Evolutionary conservation across 441 rosid genomes (phyloP).

Genomic region (Manihot esculenta): DNA sequence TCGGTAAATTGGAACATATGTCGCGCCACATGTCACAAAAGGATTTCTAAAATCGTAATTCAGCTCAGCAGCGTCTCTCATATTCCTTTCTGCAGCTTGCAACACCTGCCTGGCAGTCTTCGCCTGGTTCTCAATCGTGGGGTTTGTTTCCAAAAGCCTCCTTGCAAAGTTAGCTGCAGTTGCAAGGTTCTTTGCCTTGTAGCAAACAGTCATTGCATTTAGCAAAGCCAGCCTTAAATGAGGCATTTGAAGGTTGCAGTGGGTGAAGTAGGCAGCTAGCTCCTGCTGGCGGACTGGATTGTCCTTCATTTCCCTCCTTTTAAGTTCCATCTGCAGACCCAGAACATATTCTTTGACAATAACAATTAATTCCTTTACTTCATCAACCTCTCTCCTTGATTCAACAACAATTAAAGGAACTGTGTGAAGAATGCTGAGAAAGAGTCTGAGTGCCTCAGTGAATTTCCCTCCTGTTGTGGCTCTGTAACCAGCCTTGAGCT

Average conservation of each 20-base stretch:
- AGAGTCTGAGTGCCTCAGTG: constrained; percentile 63
- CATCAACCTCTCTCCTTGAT: constrained; percentile 88
- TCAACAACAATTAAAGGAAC: constrained; percentile 85
- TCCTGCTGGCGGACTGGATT: constrained; percentile 71
- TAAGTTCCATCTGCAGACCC: constrained; percentile 73
- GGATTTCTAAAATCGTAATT: constrained; percentile 88
- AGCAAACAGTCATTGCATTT: constrained; percentile 75
- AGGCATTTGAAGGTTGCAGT: constrained; percentile 75
- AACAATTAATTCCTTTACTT: constrained; percentile 70
- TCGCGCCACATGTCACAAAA: constrained; percentile 79
- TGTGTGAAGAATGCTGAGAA: constrained; percentile 70
- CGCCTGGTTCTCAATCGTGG: constrained; percentile 63
- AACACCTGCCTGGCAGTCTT: constrained; percentile 70
- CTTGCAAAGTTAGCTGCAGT: constrained; percentile 81
- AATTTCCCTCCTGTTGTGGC: constrained; percentile 77
- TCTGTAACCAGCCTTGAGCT: constrained; percentile 76
- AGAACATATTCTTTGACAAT: constrained; percentile 81
- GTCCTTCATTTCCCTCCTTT: constrained; percentile 61
- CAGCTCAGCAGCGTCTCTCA: constrained; percentile 59
- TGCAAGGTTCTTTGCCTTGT: constrained; percentile 62
- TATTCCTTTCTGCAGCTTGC: constrained; percentile 75
- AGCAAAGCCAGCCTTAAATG: constrained; percentile 68
- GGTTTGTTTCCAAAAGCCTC: constrained; percentile 71
- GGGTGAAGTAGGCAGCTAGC: constrained; percentile 91
- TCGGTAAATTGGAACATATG: constrained; percentile 79